Percentiles rank a stretch among this genome's conserved stretches.
Evolutionary conservation across 1,139 yeast genomes (phyloP).

Genomic region (Arxiozyma telluris): DNA sequence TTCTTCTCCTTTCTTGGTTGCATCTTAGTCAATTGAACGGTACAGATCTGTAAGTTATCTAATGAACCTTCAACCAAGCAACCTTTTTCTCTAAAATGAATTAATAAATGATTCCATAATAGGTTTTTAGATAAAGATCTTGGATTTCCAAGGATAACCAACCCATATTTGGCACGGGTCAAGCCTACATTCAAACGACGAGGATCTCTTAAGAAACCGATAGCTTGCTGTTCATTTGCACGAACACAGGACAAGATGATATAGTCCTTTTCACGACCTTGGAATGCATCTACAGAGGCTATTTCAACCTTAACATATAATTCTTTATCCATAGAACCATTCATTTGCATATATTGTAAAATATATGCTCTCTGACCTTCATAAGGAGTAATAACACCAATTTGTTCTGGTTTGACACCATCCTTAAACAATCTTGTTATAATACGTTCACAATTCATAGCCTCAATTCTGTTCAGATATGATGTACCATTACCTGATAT

Average conservation of each 20-base stretch:
- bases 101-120: slow-evolving; percentile 71
- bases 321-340: slow-evolving; percentile 60
- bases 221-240: slow-evolving; percentile 71
- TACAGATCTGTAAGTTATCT: slow-evolving; percentile 66
- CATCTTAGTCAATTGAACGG: slow-evolving; percentile 47
- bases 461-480: slow-evolving; percentile 81
- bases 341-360: slow-evolving; percentile 67
- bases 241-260: slow-evolving; percentile 86
- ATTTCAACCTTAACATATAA: slow-evolving; percentile 71
- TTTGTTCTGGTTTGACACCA: slow-evolving; percentile 73
- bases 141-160: slow-evolving; percentile 79
- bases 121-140: slow-evolving; percentile 60
- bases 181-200: slow-evolving; percentile 87
- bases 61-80: slow-evolving; percentile 90
- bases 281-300: slow-evolving; percentile 91
- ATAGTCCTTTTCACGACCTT: slow-evolving; percentile 90
- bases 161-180: slow-evolving; percentile 83
- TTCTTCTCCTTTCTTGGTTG: slow-evolving; percentile 12
- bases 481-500: slow-evolving; percentile 76
- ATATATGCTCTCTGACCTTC: slow-evolving; percentile 88
- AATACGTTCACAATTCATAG: slow-evolving; percentile 78
- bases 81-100: slow-evolving; percentile 76
- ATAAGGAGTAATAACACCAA: slow-evolving; percentile 90
- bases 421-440: slow-evolving; percentile 67
- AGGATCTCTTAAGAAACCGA: slow-evolving; percentile 85